Base-by-base conservation (phyloP, 495 filamentous ascomycete species). In the Letharia lupina region DNA sequence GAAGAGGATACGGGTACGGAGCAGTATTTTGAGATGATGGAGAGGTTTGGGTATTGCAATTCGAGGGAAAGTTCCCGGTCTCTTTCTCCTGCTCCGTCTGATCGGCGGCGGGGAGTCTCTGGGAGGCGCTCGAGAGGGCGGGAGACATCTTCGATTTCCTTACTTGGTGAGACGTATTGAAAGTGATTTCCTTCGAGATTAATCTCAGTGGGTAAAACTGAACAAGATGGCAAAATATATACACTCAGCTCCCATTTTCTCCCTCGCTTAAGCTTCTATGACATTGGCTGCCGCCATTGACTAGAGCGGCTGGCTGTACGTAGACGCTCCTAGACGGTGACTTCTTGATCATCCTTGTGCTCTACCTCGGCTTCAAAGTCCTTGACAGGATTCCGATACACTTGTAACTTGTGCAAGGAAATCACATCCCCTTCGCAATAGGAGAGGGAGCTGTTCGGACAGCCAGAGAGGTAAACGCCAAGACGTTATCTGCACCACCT, bases 21-120 rank as follows among this genome's bases (percentile, higher is more conserved):
- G 8, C 13, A 57, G 54, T 57, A 57, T 37, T 57, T 20, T 57
- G 33, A 57, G 6, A 57, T 57, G 54, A 57, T 57, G 54, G 54
- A 57, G 15, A 11, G 0, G 6, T 57, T 57, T 20, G 54, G 54
- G 33, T 18, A 16, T 20, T 3, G 54, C 4, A 37, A 0, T 10
- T 18, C 31, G 31, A 37, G 54, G 33, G 54, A 57, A 5, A 57
- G 33, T 37, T 57, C 54, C 1, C 12, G 7, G 54, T 20, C 16
- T 35, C 39, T 15, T 57, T 57, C 48, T 3, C 44, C 52, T 35
- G 4, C 31, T 15, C 33, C 15, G 28, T 57, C 54, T 57, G 33
- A 57, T 57, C 2, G 33, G 54, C 33, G 31, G 15, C 7, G 16
- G 54, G 8, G 33, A 37, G 28, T 15, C 15, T 11, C 31, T 37